phyloP scores from a whole-genome alignment of 768 basidiomycete species.

The Artomyces pyxidatus region DNA sequence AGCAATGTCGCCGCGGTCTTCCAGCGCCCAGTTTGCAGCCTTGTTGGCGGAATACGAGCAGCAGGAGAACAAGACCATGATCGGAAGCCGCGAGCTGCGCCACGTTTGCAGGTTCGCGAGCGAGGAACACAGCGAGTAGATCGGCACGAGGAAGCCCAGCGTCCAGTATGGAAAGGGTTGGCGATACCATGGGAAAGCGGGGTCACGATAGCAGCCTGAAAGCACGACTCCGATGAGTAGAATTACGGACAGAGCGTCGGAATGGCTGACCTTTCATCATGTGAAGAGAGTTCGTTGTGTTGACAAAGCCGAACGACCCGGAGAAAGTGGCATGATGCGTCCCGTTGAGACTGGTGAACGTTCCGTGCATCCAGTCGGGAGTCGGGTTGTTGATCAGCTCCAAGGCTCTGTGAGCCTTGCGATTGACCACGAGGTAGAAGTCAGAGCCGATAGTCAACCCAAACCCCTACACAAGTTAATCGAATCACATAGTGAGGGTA shows the following conservation, averaged over 20 bases:
- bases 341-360: conserved; percentile 34
- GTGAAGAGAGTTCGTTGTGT: conserved; percentile 19
- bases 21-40: conserved; percentile 49
- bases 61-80: conserved; percentile 77
- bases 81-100: conserved; percentile 59
- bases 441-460: conserved; percentile 81
- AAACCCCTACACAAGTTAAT: conserved; percentile 50
- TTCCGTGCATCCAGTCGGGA: conserved; percentile 38
- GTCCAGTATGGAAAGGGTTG: conserved; percentile 79
- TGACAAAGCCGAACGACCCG: conserved; percentile 24
- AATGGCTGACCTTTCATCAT: conserved; percentile 22
- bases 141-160: conserved; percentile 67
- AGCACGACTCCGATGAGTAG: background rate
- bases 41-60: conserved; percentile 66
- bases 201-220: conserved; percentile 67
- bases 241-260: background rate
- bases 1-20: conserved; percentile 64
- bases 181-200: conserved; percentile 68
- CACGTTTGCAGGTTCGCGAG: conserved; percentile 70
- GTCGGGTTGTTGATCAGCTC: conserved; percentile 23
- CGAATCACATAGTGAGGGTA: background rate
- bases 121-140: conserved; percentile 68
- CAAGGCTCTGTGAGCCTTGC: conserved; percentile 36
- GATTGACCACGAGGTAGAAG: conserved; percentile 64
- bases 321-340: conserved; percentile 18